Conservation (phyloP, 192 early-diverging fungal genomes). For the Coemansia sp. region DNA sequence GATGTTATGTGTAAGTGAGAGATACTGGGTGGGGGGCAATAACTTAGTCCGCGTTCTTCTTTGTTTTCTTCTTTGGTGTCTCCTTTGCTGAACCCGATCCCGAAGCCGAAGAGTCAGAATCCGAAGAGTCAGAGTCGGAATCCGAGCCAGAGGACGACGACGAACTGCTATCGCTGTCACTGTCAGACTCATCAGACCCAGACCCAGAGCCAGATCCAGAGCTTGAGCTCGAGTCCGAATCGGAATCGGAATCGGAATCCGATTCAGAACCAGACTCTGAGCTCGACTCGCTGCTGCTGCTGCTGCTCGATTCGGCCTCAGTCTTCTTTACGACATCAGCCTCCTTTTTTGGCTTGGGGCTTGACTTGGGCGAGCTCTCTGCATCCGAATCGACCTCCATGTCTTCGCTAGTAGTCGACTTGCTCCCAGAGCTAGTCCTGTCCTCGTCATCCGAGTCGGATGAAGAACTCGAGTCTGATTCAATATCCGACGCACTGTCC, state of each 20-base stretch:
- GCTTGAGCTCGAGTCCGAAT: slow-evolving; percentile 20
- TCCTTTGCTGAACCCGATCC: slow-evolving; percentile 24
- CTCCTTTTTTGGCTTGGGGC: slow-evolving; percentile 2
- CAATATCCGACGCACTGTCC: background rate
- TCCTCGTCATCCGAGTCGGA: slow-evolving; percentile 8
- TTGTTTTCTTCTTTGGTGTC: slow-evolving; percentile 29
- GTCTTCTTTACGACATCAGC: background rate
- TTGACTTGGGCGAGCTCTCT: slow-evolving; percentile 6
- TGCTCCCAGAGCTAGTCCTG: slow-evolving; percentile 8
- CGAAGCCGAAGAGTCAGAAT: slow-evolving; percentile 14
- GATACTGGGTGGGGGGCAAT: background rate
- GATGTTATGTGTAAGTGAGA: background rate
- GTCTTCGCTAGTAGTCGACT: slow-evolving; percentile 8
- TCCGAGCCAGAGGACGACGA: background rate
- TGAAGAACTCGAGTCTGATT: slow-evolving; percentile 16
- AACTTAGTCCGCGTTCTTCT: background rate
- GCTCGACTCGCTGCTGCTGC: slow-evolving; percentile 20
- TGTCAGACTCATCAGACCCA: slow-evolving; percentile 5
- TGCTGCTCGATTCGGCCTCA: slow-evolving; percentile 8
- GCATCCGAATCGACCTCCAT: slow-evolving; percentile 11
- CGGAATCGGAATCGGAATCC: background rate
- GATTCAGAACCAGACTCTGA: slow-evolving; percentile 8
- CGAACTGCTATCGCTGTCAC: slow-evolving; percentile 14
- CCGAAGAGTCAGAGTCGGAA: slow-evolving; percentile 19
- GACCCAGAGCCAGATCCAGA: slow-evolving; percentile 4